Base-by-base conservation (phyloP, 345 rosid genomes). In the Camelina hispida region DNA sequence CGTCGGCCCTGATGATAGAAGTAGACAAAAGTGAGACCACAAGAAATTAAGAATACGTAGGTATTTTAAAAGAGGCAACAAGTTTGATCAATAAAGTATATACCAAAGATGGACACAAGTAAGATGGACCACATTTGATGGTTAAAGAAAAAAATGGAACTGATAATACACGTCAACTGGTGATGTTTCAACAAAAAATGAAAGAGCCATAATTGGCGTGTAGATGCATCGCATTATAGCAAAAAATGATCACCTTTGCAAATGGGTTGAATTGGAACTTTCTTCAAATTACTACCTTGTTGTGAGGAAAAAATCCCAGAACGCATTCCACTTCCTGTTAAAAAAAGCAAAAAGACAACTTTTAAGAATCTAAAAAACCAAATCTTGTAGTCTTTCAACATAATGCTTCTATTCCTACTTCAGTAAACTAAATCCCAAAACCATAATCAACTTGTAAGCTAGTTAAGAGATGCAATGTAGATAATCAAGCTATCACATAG, bases 1-100 rank as follows among this genome's bases (percentile, higher is more conserved):
- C 75, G 81, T 74, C 35, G 73, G 53, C 42, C 90, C 99, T 92
- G 85, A 37, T 92, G 85, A 37, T 72, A 52, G 9, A 58, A 52
- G 43, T 52, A 59, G 46, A 65, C 22, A 57, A 57, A 18, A 71
- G 66, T 71, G 67, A 63, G 55, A 48, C 77, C 25, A 55, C 37
- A 48, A 22, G 25, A 22, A 66, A 9, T 59, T 34, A 57, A 42
- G 50, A 64, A 22, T 14, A 42, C n/a, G 22, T 20, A 20, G 4
- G 14, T 60, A 25, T 37, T 60, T n/a, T 37, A 3, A 23, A 9
- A 3, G 10, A 44, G 35, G 34, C 22, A 71, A 59, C 46, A 58
- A 30, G 32, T 43, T 44, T 20, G 13, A 46, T 32, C 18, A 54
- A 32, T 17, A 50, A 37, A 35, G 30, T 55, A 47, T 22, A 75